Conservation (phyloP, 2,329 filamentous ascomycete genomes). For the Apiospora kogelbergensis region DNA sequence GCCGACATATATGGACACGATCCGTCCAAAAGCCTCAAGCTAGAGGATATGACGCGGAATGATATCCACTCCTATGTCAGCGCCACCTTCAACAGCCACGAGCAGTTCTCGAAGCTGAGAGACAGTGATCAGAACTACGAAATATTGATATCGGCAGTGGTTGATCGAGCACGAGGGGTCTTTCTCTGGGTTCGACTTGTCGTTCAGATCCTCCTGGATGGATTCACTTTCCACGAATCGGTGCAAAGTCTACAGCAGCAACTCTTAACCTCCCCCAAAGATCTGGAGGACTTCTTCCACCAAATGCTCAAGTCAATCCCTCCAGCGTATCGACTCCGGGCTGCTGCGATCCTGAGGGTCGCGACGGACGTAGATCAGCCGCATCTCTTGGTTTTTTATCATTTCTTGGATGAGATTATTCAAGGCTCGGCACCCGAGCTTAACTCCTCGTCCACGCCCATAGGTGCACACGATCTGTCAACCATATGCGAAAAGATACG, state of each 20-base stretch:
- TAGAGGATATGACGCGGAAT: neutral
- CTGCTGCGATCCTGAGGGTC: neutral
- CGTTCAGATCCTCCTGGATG: neutral
- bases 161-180: neutral
- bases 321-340: neutral
- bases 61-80: neutral
- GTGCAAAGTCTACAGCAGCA: neutral
- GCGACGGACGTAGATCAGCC: neutral
- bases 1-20: neutral
- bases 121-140: neutral
- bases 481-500: neutral
- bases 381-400: neutral
- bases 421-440: neutral
- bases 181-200: neutral
- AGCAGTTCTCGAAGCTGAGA: neutral
- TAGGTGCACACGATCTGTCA: rapidly evolving
- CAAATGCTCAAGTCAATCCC: neutral
- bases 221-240: neutral
- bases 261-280: neutral
- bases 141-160: neutral
- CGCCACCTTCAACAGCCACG: neutral
- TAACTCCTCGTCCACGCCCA: neutral
- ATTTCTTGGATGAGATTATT: neutral
- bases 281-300: neutral
- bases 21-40: neutral